phyloP scores from a whole-genome alignment of 2,329 filamentous ascomycete genomes.

The Ophiostoma triangulosporum region DNA sequence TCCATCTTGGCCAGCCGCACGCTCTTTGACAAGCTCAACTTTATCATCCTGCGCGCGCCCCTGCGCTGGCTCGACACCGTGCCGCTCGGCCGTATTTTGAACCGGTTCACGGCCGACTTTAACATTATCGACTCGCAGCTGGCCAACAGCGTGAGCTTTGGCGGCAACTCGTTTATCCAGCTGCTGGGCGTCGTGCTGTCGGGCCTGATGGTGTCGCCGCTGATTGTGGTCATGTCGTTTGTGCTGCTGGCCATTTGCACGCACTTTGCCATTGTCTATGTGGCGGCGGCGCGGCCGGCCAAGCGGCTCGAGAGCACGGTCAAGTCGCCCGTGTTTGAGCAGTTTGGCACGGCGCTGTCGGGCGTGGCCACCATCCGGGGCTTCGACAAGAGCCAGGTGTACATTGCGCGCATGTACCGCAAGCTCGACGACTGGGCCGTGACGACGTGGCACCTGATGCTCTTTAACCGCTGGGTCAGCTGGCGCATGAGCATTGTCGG shows the following conservation, averaged over 20 bases:
- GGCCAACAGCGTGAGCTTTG: slow-evolving; percentile 47
- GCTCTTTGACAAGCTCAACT: slow-evolving; percentile 54
- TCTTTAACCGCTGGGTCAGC: slow-evolving; percentile 66
- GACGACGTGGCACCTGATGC: slow-evolving; percentile 53
- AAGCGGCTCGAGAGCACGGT: slow-evolving; percentile 66
- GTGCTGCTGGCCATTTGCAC: slow-evolving; percentile 44
- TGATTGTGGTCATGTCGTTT: slow-evolving; percentile 48
- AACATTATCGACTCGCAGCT: slow-evolving; percentile 57
- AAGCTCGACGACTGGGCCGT: slow-evolving; percentile 55
- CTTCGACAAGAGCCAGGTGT: slow-evolving; percentile 54
- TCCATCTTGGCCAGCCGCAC: slow-evolving; percentile 55
- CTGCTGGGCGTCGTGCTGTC: slow-evolving; percentile 54
- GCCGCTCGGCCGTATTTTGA: slow-evolving; percentile 61
- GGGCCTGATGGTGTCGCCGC: slow-evolving; percentile 52
- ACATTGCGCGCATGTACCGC: slow-evolving; percentile 54
- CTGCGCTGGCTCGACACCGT: slow-evolving; percentile 73
- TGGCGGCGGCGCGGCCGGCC: slow-evolving; percentile 58
- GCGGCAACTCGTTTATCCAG: slow-evolving; percentile 45
- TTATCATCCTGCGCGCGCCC: slow-evolving; percentile 54
- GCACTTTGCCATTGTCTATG: slow-evolving; percentile 47
- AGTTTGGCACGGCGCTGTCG: slow-evolving; percentile 58
- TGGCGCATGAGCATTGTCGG: slow-evolving; percentile 59
- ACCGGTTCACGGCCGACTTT: slow-evolving; percentile 69
- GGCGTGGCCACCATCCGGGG: slow-evolving; percentile 66
- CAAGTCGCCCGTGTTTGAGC: slow-evolving; percentile 69